A percentile compares a stretch with the other conserved stretches of the same genome.
These are phyloP conservation scores for Piromyces sp. DNA, from an alignment of 192 early-diverging fungal genomes.

Conservation along the genomic window DNA sequence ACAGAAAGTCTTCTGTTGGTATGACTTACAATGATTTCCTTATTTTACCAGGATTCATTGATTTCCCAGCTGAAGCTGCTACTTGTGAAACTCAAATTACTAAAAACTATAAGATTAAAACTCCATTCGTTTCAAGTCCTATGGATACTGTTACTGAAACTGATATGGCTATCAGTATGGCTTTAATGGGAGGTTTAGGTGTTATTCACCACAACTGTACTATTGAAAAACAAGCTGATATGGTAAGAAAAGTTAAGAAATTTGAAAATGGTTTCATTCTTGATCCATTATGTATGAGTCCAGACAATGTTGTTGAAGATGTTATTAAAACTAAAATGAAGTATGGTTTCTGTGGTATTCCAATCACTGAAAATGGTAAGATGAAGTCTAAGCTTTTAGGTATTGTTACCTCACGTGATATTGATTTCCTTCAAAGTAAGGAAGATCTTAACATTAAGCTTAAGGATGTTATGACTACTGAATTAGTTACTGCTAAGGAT, in stretches of 20 bases:
- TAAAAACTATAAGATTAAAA: constrained; percentile 74
- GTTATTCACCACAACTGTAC: constrained; percentile 97
- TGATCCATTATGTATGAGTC: constrained; percentile 74
- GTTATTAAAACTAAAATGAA: constrained; percentile 70
- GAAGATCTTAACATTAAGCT: constrained; percentile 44
- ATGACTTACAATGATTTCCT: constrained; percentile 98
- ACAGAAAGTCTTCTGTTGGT: constrained; percentile 60
- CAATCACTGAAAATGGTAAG: constrained; percentile 82
- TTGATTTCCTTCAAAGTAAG: constrained; percentile 58
- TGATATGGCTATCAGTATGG: constrained; percentile 97
- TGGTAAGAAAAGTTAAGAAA: constrained; percentile 94
- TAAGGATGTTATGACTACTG: constrained; percentile 72
- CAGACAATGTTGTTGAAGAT: constrained; percentile 64
- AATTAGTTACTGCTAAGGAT: constrained; percentile 66
- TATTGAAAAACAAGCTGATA: constrained; percentile 85
- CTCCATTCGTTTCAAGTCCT: constrained; percentile 83
- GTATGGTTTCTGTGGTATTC: constrained; percentile 89
- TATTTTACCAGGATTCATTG: constrained; percentile 87
- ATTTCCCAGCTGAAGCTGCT: constrained; percentile 70
- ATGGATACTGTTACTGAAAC: constrained; percentile 98
- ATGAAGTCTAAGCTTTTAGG: constrained; percentile 77
- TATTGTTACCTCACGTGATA: constrained; percentile 91
- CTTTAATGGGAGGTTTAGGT: constrained; percentile 82
- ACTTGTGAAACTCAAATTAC: constrained; percentile 73
- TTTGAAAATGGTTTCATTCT: constrained; percentile 98